A percentile compares a stretch with the other conserved stretches of the same genome.
These are phyloP conservation scores for Cardamine occulta DNA, from an alignment of 345 rosid genomes.

Conservation along the genomic window DNA sequence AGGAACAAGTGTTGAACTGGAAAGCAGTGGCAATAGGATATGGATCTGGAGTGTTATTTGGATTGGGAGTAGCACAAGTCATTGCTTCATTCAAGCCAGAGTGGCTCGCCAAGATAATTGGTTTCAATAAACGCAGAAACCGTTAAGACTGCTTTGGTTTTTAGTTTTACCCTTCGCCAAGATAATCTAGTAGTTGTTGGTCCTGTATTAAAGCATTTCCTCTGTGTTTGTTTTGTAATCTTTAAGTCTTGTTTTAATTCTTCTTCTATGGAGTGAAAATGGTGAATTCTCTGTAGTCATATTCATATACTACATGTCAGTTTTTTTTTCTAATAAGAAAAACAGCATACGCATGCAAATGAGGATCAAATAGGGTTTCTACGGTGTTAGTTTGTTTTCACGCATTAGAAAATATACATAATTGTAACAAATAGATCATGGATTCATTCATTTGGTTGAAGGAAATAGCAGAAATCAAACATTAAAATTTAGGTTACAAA, in stretches of 20 bases:
- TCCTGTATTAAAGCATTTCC: too few species aligned
- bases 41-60: not conserved
- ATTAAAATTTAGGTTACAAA: slow-evolving; percentile 8
- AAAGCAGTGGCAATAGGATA: not conserved
- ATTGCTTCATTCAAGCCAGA: not conserved
- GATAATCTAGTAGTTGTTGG: too few species aligned
- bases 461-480: not conserved
- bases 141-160: too few species aligned
- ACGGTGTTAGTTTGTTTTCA: not conserved
- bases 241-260: too few species aligned
- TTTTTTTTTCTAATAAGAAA: not conserved
- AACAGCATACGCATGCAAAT: not conserved
- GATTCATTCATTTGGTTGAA: not conserved
- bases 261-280: not conserved
- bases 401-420: not conserved
- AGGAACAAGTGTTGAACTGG: not conserved
- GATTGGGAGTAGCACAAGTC: not conserved
- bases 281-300: not conserved
- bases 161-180: too few species aligned
- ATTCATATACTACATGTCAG: not conserved
- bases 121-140: not conserved
- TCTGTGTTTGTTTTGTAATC: too few species aligned
- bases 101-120: not conserved
- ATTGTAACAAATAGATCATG: not conserved
- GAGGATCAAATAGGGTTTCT: not conserved